Evolutionary conservation across 2,329 filamentous ascomycete genomes (phyloP).

Genomic region (Aspergillus pseudoglaucus): DNA sequence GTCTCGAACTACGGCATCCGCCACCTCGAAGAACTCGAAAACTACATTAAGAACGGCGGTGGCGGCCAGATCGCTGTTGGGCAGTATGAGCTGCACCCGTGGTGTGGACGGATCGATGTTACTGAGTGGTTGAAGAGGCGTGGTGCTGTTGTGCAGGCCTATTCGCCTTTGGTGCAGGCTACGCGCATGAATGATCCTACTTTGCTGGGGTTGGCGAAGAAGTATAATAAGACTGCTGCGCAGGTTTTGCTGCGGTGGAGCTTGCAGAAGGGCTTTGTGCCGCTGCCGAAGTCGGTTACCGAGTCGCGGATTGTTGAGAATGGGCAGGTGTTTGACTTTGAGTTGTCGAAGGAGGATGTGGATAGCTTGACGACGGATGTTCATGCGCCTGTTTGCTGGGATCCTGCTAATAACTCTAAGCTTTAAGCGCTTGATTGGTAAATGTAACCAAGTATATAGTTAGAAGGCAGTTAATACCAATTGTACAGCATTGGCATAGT

Average conservation of each 20-base stretch:
- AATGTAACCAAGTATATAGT: neutral
- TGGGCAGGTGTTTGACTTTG: slow-evolving; percentile 54
- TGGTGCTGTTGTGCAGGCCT: slow-evolving; percentile 55
- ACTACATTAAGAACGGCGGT: slow-evolving; percentile 31
- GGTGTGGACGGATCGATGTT: slow-evolving; percentile 74
- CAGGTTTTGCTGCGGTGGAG: slow-evolving; percentile 58
- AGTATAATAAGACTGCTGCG: slow-evolving; percentile 52
- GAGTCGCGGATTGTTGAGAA: slow-evolving; percentile 57
- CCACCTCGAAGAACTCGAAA: slow-evolving; percentile 36
- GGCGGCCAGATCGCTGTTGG: slow-evolving; percentile 72
- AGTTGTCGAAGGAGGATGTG: slow-evolving; percentile 55
- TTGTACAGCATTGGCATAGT: too few relatives aligned
- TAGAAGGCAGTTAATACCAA: neutral
- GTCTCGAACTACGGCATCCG: slow-evolving; percentile 37
- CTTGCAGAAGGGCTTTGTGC: slow-evolving; percentile 56
- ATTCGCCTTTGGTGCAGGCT: slow-evolving; percentile 42
- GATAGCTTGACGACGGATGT: slow-evolving; percentile 46
- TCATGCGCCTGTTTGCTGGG: slow-evolving; percentile 55
- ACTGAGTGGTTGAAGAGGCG: slow-evolving; percentile 66
- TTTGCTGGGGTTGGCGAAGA: slow-evolving; percentile 46
- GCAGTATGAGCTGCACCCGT: slow-evolving; percentile 87
- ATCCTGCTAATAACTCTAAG: slow-evolving; percentile 38
- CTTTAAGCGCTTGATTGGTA: slow-evolving; percentile 7
- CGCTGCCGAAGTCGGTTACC: slow-evolving; percentile 58
- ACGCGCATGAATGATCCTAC: slow-evolving; percentile 47